Percentiles rank a stretch among this genome's conserved stretches.
Conservation (phyloP, 441 rosid species). For the Bruguiera hainesii region DNA sequence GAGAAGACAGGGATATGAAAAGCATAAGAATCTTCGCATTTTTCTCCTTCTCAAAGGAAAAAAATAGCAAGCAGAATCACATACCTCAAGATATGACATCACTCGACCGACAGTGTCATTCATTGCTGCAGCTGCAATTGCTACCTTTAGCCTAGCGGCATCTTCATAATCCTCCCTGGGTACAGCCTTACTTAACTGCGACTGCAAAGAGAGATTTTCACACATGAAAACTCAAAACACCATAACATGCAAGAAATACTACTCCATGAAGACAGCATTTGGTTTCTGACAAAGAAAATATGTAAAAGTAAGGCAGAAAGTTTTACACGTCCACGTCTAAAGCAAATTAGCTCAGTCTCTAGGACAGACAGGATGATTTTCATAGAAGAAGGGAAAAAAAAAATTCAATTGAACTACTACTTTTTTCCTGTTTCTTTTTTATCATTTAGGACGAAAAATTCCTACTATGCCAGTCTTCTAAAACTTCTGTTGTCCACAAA, state of each 20-base stretch:
- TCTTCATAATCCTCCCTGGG: slow-evolving; percentile 67
- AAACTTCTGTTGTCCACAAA: neutral
- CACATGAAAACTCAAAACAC: neutral
- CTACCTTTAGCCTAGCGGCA: slow-evolving; percentile 87
- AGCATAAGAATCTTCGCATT: neutral
- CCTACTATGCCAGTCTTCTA: neutral
- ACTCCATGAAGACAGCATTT: too few relatives aligned
- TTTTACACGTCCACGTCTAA: too few relatives aligned
- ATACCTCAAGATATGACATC: slow-evolving; percentile 63
- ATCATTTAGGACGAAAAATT: too few relatives aligned
- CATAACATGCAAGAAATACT: neutral
- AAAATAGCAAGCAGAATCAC: slow-evolving; percentile 13
- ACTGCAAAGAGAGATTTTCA: slow-evolving; percentile 37
- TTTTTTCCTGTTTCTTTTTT: too few relatives aligned
- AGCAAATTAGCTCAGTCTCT: too few relatives aligned
- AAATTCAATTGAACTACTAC: too few relatives aligned
- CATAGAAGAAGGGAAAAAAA: too few relatives aligned
- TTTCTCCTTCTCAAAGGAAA: neutral
- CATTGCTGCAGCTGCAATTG: slow-evolving; percentile 81
- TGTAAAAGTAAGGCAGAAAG: too few relatives aligned
- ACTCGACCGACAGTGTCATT: slow-evolving; percentile 78
- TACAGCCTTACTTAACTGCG: slow-evolving; percentile 55
- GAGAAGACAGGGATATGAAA: neutral
- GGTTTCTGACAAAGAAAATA: too few relatives aligned
- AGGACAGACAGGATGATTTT: too few relatives aligned